Percentiles rank a stretch among this genome's conserved stretches.
These are phyloP conservation scores for Inga leiocalycina DNA, from an alignment of 306 rosid genomes.

Conservation along the genomic window DNA sequence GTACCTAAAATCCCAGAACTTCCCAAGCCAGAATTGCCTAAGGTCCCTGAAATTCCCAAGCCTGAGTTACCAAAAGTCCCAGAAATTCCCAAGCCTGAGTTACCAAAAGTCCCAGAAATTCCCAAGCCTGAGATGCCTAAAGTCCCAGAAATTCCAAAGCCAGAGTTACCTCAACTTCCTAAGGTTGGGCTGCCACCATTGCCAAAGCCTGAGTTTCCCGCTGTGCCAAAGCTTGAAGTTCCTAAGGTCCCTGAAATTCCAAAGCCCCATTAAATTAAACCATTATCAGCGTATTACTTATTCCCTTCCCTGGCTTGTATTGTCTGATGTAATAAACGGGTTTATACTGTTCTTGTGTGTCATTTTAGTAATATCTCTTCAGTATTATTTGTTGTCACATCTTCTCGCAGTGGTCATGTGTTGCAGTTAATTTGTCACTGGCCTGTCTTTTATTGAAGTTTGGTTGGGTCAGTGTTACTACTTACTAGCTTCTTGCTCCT, in stretches of 20 bases:
- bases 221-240: background rate
- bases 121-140: constrained; percentile 23
- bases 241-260: background rate
- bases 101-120: background rate
- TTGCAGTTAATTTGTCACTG: background rate
- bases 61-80: background rate
- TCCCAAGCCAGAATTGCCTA: background rate
- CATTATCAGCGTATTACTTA: background rate
- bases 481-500: background rate
- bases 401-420: background rate
- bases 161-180: background rate
- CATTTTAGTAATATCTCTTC: background rate
- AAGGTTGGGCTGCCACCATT: background rate
- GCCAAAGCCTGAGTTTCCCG: background rate
- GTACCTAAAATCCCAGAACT: background rate
- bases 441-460: background rate
- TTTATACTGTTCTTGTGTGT: background rate
- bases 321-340: background rate
- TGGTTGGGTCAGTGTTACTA: background rate
- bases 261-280: background rate
- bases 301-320: background rate
- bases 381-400: background rate
- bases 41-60: background rate
- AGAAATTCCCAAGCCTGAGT: background rate
- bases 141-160: background rate